These are phyloP conservation scores for Globisporangium middletonii DNA, from an alignment of 352 stramenopile genomes.

Conservation along the genomic window DNA sequence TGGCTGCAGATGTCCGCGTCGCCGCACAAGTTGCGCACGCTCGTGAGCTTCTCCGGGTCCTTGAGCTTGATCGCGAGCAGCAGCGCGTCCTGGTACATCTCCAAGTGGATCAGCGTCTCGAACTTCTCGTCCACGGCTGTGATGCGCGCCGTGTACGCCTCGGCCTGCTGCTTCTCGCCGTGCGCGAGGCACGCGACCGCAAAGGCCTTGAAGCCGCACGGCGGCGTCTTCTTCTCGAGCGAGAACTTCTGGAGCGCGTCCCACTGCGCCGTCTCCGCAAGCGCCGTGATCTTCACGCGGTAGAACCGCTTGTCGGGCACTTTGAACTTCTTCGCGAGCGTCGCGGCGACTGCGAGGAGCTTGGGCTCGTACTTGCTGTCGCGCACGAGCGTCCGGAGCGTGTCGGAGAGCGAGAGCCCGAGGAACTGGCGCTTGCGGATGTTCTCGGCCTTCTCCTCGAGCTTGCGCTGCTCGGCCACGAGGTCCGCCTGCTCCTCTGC, in stretches of 20 bases:
- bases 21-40: slow-evolving; percentile 71
- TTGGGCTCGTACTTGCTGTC: slow-evolving; percentile 83
- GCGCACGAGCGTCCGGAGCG: slow-evolving; percentile 71
- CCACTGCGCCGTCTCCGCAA: slow-evolving; percentile 84
- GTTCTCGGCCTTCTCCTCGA: slow-evolving; percentile 78
- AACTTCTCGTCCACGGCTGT: slow-evolving; percentile 83
- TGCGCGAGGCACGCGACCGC: slow-evolving; percentile 70
- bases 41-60: slow-evolving; percentile 83
- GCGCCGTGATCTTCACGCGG: slow-evolving; percentile 86
- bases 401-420: slow-evolving; percentile 82
- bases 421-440: slow-evolving; percentile 78
- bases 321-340: slow-evolving; percentile 87
- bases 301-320: slow-evolving; percentile 90
- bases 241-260: slow-evolving; percentile 85
- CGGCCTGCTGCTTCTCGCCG: slow-evolving; percentile 76
- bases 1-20: slow-evolving; percentile 70
- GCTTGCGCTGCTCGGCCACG: slow-evolving; percentile 78
- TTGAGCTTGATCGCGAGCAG: slow-evolving; percentile 83
- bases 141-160: slow-evolving; percentile 77
- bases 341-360: slow-evolving; percentile 50
- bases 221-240: slow-evolving; percentile 80
- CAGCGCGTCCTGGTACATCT: slow-evolving; percentile 79
- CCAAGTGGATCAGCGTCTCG: slow-evolving; percentile 79
- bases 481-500: slow-evolving; percentile 86
- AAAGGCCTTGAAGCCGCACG: slow-evolving; percentile 83